Percentiles rank a stretch among this genome's conserved stretches.
phyloP scores from a whole-genome alignment of 1,139 yeast species.

The Blastobotrys buckinghamii region DNA sequence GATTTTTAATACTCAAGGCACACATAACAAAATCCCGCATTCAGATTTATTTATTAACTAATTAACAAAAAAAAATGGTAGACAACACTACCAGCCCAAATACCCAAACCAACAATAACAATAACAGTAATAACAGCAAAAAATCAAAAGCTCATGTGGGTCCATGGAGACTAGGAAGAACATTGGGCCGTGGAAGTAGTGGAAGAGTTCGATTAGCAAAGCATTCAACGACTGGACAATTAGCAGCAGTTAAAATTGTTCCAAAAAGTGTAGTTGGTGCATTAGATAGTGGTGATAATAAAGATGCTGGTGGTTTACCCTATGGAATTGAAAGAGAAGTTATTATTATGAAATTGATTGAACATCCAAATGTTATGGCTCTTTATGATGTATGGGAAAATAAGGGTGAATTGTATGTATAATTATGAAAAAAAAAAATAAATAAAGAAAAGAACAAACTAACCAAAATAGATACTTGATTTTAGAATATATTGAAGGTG shows the following conservation, averaged over 20 bases:
- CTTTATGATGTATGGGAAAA: slow-evolving; percentile 98
- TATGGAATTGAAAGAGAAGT: slow-evolving; percentile 97
- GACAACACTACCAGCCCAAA: background rate
- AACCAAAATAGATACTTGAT: slow-evolving; percentile 51
- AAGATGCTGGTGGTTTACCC: slow-evolving; percentile 51
- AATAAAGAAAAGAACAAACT: background rate
- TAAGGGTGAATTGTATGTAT: slow-evolving; percentile 63
- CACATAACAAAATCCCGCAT: too few species aligned
- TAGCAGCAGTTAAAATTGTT: slow-evolving; percentile 95
- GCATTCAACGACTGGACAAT: slow-evolving; percentile 73
- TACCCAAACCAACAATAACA: slow-evolving; percentile 29
- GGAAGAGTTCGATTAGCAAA: slow-evolving; percentile 92
- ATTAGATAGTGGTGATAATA: slow-evolving; percentile 19
- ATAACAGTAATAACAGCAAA: slow-evolving; percentile 29
- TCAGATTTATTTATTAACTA: too few species aligned
- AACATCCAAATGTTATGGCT: slow-evolving; percentile 94
- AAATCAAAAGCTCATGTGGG: slow-evolving; percentile 69
- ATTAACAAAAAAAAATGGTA: background rate
- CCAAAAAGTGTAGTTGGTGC: slow-evolving; percentile 66
- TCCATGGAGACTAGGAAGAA: slow-evolving; percentile 94
- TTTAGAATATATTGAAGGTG: slow-evolving; percentile 94
- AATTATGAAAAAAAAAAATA: too few species aligned
- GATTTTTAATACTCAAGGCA: too few species aligned
- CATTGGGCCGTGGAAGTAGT: slow-evolving; percentile 91
- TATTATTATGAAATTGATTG: slow-evolving; percentile 81